Evolutionary conservation across 805 yeast genomes (phyloP).

Genomic region (Pichia pseudocactophila): DNA sequence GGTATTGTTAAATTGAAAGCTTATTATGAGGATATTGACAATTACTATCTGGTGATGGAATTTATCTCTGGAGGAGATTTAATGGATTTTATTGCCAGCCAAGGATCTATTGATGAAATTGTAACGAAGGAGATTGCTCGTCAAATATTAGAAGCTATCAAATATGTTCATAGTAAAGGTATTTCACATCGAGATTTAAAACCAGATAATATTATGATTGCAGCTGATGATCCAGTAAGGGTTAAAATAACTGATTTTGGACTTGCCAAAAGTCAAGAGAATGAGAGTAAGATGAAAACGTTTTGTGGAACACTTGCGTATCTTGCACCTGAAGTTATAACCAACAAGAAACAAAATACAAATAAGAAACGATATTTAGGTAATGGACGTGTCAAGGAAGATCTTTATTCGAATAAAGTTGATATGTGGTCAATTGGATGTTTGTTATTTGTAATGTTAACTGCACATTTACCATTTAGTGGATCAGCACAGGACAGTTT

Average conservation of each 20-base stretch:
- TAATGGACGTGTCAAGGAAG: conserved; percentile 26
- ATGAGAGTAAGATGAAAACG: conserved; percentile 82
- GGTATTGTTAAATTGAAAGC: conserved; percentile 77
- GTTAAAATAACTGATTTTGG: conserved; percentile 98
- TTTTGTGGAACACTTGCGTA: conserved; percentile 97
- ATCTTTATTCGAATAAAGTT: conserved; percentile 70
- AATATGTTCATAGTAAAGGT: conserved; percentile 81
- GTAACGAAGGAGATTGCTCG: conserved; percentile 80
- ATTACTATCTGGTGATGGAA: conserved; percentile 88
- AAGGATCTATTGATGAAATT: conserved; percentile 86
- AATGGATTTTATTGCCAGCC: conserved; percentile 93
- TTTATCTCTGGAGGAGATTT: conserved; percentile 93
- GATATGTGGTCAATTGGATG: conserved; percentile 99
- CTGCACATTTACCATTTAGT: conserved; percentile 92
- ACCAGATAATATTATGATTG: conserved; percentile 90
- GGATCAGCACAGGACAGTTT: conserved; percentile 85
- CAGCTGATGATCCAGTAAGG: conserved; percentile 80
- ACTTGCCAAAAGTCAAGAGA: conserved; percentile 80
- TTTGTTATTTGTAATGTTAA: conserved; percentile 78
- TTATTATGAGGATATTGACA: conserved; percentile 73
- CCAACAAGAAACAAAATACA: conserved; percentile 34
- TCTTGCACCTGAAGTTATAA: conserved; percentile 88
- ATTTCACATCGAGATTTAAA: conserved; percentile 95
- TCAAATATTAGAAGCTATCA: conserved; percentile 77
- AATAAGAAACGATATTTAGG: conserved; percentile 24